These are phyloP conservation scores for Draba incana DNA, from an alignment of 345 rosid genomes.

Conservation along the genomic window DNA sequence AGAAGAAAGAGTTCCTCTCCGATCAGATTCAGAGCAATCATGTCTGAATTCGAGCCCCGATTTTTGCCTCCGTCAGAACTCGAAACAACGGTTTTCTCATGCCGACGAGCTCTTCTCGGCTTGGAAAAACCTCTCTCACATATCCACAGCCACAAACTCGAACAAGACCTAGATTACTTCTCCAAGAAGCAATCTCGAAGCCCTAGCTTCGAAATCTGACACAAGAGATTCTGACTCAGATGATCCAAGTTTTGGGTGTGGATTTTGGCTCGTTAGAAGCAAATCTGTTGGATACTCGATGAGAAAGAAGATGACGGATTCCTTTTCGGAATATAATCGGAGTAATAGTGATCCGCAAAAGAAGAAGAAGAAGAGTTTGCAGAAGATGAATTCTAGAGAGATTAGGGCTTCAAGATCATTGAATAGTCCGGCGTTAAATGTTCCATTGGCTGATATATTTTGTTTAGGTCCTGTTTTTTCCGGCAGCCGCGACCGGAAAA, in stretches of 20 bases:
- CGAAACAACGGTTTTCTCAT: constrained; percentile 40
- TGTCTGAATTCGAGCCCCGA: constrained; percentile 32
- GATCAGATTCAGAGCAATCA: constrained; percentile 36
- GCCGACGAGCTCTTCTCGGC: constrained; percentile 45
- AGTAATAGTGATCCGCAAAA: constrained; percentile 33
- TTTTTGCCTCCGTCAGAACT: constrained; percentile 41
- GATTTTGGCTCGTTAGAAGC: constrained; percentile 44
- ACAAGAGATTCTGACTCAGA: constrained; percentile 38
- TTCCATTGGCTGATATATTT: constrained; percentile 45
- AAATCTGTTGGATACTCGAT: constrained; percentile 40
- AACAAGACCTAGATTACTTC: constrained; percentile 29
- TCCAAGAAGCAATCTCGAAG: constrained; percentile 23
- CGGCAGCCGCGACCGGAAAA: constrained; percentile 20
- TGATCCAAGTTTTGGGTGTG: constrained; percentile 42
- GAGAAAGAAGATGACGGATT: constrained; percentile 32
- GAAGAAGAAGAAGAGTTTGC: constrained; percentile 40
- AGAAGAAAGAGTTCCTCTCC: constrained; percentile 42
- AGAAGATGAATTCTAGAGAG: constrained; percentile 35
- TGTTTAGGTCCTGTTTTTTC: constrained; percentile 41
- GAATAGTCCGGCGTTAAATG: constrained; percentile 34
- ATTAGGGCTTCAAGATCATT: constrained; percentile 34
- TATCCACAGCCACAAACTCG: not conserved
- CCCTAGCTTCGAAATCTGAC: constrained; percentile 9
- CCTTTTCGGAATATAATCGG: constrained; percentile 31
- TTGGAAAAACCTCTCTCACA: constrained; percentile 40